phyloP scores from a whole-genome alignment of 73 alveolate species.

The Paraurostyla sp. region DNA sequence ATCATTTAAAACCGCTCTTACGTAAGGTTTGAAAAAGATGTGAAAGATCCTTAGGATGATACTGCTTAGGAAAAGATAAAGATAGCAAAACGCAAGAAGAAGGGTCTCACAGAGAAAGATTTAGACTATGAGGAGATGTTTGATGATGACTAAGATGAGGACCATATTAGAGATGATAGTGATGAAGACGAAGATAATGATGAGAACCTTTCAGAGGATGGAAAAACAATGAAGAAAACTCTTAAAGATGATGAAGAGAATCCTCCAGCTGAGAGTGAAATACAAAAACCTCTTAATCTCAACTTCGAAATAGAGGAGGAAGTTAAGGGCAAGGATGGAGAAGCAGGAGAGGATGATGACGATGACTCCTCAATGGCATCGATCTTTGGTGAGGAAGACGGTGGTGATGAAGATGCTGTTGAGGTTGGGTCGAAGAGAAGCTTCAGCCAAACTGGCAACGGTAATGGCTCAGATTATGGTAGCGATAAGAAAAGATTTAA shows the following conservation, averaged over 20 bases:
- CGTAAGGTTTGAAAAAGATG: too few species aligned
- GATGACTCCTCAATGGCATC: conserved; percentile 12
- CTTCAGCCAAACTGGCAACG: too few species aligned
- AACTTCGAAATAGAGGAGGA: conserved; percentile 15
- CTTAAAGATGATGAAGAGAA: neutral
- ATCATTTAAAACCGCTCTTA: too few species aligned
- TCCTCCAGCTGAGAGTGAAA: neutral
- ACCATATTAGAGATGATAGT: neutral
- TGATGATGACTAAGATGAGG: conserved; percentile 47
- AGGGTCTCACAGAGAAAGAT: conserved; percentile 33
- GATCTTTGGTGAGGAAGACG: conserved; percentile 3
- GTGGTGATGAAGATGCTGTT: neutral
- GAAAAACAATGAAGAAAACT: conserved; percentile 1
- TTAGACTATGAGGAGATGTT: conserved; percentile 37
- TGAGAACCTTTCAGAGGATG: conserved; percentile 31
- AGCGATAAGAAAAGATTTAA: too few species aligned
- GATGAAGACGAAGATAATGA: neutral
- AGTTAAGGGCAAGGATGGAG: neutral
- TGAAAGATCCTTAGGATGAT: too few species aligned
- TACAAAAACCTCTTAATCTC: neutral
- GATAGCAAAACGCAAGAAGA: too few species aligned
- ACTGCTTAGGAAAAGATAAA: too few species aligned
- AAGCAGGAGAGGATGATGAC: neutral
- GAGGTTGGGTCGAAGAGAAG: too few species aligned
- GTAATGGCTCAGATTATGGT: too few species aligned